Base-by-base conservation (phyloP, 2,329 filamentous ascomycete species). In the Raffaelea arxii region DNA sequence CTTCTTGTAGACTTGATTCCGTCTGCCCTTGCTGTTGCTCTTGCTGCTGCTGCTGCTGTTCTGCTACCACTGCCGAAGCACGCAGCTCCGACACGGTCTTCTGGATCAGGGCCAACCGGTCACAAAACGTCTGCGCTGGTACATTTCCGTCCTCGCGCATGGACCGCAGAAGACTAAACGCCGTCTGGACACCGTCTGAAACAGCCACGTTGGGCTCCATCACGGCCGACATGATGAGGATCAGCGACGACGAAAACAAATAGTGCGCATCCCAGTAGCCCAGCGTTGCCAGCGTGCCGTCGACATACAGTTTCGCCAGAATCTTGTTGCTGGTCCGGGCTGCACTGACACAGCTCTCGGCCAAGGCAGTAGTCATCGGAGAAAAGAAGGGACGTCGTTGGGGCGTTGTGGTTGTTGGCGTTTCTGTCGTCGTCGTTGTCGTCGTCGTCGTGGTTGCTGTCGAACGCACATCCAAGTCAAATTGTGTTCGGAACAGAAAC, bases 231-330 rank as follows among this genome's bases (percentile, higher is more conserved):
- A 62, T 59, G 44, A 61, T 54, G 0, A 62, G 53, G 0, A 62
- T 51, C 32, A 62, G 57, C 1, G 59, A 52, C 0, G 59, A 58
- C 2, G 59, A 60, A 42, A 62, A 62, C 30, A 62, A 53, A 24
- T 62, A 60, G 30, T 62, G 59, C 1, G 59, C 59, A 18, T 62
- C 59, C 59, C 58, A 62, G 23, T 61, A 62, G 2, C 59, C 59
- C 37, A 58, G 61, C 0, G 58, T 62, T 3, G 59, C 59, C 1
- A 59, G 53, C 0, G 46, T 47, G 0, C 48, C 50, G 14, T 57
- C 54, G 3, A 58, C 18, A 11, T 59, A 60, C 0, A 60, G 47
- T 0, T 48, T 47, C 9, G 58, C 56, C 2, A 58, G 59, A 55
- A 43, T 43, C 7, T 30, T 27, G 27, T 43, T 43, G 24, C 22